Percentiles rank a stretch among this genome's conserved stretches.
phyloP scores from a whole-genome alignment of 2,329 filamentous ascomycete species.

The Plectosphaerella plurivora region DNA sequence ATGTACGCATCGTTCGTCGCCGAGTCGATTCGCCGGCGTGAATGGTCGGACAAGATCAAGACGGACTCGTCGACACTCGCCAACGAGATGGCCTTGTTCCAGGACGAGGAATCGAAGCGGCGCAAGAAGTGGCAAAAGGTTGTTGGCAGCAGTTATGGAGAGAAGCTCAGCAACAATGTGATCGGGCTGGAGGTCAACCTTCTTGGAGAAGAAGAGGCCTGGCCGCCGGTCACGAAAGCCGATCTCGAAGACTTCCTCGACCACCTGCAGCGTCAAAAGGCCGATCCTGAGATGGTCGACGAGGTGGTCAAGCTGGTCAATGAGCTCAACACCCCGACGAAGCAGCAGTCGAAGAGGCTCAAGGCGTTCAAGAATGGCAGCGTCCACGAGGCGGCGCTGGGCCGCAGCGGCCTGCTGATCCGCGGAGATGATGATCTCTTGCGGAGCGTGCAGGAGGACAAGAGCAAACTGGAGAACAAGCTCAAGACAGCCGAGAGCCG shows the following conservation, averaged over 20 bases:
- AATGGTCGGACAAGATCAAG: conserved; percentile 91
- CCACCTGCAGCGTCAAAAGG: conserved; percentile 58
- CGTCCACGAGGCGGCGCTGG: conserved; percentile 82
- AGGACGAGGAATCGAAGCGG: conserved; percentile 87
- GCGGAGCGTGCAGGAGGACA: conserved; percentile 76
- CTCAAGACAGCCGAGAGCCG: conserved; percentile 83
- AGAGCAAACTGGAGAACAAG: conserved; percentile 67
- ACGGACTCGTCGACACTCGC: conserved; percentile 81
- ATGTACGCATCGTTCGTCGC: conserved; percentile 86
- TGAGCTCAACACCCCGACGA: conserved; percentile 77
- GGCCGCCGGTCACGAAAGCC: conserved; percentile 72
- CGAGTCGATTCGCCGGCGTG: conserved; percentile 78
- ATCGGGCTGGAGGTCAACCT: conserved; percentile 82
- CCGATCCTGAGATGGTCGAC: conserved; percentile 60
- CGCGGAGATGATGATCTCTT: conserved; percentile 84
- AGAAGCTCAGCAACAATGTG: conserved; percentile 63
- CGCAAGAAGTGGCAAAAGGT: conserved; percentile 87
- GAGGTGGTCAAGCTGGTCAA: conserved; percentile 73
- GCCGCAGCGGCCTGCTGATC: conserved; percentile 79
- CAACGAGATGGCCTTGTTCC: conserved; percentile 88
- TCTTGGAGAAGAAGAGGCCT: conserved; percentile 71
- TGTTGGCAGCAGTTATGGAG: conserved; percentile 70
- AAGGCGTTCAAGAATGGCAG: conserved; percentile 97
- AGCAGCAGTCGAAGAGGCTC: conserved; percentile 78
- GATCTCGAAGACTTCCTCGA: conserved; percentile 74